Percentiles rank a stretch among this genome's conserved stretches.
Evolutionary conservation across 163 green algal species (phyloP).

Genomic region (Smithsoniella earleae): DNA sequence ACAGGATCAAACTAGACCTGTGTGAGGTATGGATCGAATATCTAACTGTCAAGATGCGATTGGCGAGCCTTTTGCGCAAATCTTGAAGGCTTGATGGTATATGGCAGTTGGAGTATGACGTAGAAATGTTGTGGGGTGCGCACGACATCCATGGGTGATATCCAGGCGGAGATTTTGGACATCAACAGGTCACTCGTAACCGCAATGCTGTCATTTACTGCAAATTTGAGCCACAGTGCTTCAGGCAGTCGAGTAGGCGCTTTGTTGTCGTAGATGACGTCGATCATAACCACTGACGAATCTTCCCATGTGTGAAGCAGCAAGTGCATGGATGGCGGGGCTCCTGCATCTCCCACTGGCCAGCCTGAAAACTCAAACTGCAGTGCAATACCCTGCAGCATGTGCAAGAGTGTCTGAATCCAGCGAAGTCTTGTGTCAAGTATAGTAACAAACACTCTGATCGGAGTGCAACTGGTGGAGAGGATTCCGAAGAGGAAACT

Average conservation of each 20-base stretch:
- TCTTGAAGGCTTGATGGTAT: no score
- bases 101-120: no score
- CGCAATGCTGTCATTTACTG: no score
- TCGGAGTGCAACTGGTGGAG: no score
- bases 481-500: no score
- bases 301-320: constrained; percentile 20
- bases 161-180: background rate
- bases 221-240: constrained; percentile 6
- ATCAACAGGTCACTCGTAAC: background rate
- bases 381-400: constrained; percentile 23
- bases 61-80: no score
- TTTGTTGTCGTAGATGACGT: constrained; percentile 22
- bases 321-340: background rate
- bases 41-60: no score
- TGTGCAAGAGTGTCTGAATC: no score
- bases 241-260: constrained; percentile 5
- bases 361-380: constrained; percentile 6
- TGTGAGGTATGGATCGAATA: no score
- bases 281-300: background rate
- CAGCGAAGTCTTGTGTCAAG: no score
- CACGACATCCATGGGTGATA: constrained; percentile 1
- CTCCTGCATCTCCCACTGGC: background rate
- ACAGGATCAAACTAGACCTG: no score
- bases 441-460: no score
- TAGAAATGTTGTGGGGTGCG: background rate